Evolutionary conservation across 176 grass and related monocot species (phyloP).

Genomic region (Otatea glauca): DNA sequence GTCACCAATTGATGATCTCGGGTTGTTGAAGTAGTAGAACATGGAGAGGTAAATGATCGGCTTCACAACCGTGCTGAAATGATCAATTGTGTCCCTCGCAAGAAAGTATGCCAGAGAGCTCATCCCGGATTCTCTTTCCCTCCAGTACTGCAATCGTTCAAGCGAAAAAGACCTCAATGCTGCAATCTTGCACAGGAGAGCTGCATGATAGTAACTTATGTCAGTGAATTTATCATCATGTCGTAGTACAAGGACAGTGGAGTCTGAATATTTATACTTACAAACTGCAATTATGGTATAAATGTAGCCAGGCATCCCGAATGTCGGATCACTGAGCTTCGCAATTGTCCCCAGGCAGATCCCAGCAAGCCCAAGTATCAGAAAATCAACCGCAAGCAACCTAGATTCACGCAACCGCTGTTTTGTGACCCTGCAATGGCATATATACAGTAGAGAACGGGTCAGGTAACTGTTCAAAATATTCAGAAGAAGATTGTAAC

Average conservation of each 20-base stretch:
- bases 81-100: slow-evolving; percentile 78
- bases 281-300: slow-evolving; percentile 95
- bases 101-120: slow-evolving; percentile 81
- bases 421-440: slow-evolving; percentile 71
- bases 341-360: slow-evolving; percentile 86
- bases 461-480: neutral
- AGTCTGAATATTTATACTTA: slow-evolving; percentile 56
- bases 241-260: neutral
- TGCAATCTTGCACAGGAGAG: slow-evolving; percentile 85
- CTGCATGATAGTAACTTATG: slow-evolving; percentile 40
- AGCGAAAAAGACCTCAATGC: slow-evolving; percentile 77
- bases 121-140: slow-evolving; percentile 86
- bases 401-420: slow-evolving; percentile 80
- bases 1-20: slow-evolving; percentile 61
- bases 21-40: slow-evolving; percentile 94
- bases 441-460: slow-evolving; percentile 34
- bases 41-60: slow-evolving; percentile 86
- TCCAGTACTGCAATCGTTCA: slow-evolving; percentile 67
- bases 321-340: slow-evolving; percentile 64
- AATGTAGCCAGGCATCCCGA: slow-evolving; percentile 82
- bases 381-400: slow-evolving; percentile 81
- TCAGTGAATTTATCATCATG: slow-evolving; percentile 23
- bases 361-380: slow-evolving; percentile 92
- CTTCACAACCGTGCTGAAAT: slow-evolving; percentile 79
- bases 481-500: neutral